Percentiles rank a stretch among this genome's conserved stretches.
Conservation (phyloP, 306 rosid genomes). For the Crataegus laevigata region DNA sequence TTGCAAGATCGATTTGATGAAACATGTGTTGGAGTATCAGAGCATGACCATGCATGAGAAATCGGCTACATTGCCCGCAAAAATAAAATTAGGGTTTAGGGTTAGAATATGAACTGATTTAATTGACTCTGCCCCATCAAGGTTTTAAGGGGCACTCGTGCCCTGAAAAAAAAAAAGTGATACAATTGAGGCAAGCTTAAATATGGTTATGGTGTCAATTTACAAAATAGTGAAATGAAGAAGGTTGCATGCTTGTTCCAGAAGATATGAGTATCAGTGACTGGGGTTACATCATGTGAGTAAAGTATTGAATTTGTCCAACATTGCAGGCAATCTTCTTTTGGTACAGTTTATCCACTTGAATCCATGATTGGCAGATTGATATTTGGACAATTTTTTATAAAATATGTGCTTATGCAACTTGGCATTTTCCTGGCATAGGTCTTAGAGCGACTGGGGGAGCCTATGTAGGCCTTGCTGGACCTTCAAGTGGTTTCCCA, state of each 20-base stretch:
- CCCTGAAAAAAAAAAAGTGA: not conserved
- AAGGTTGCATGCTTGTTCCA: not conserved
- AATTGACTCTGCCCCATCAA: not conserved
- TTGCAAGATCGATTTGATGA: not conserved
- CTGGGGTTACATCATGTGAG: not conserved
- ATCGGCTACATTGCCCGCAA: not conserved
- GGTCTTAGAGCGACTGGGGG: constrained; percentile 28
- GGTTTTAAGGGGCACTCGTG: not conserved
- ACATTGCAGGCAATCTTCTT: not conserved
- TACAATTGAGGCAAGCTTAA: not conserved
- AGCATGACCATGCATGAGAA: not conserved
- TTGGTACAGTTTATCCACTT: not conserved
- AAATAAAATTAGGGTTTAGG: not conserved
- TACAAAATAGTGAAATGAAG: not conserved
- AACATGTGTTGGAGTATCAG: not conserved
- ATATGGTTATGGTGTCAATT: not conserved
- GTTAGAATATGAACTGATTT: not conserved
- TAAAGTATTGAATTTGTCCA: not conserved
- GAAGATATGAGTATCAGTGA: not conserved
- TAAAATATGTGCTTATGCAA: constrained; percentile 19
- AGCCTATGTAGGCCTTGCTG: constrained; percentile 31
- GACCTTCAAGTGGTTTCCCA: constrained; percentile 26
- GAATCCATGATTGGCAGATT: constrained; percentile 8
- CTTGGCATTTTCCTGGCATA: constrained; percentile 29
- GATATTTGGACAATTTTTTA: constrained; percentile 2